Base-by-base conservation (phyloP, 1,284 basidiomycete genomes). In the Puccinia hordei region DNA sequence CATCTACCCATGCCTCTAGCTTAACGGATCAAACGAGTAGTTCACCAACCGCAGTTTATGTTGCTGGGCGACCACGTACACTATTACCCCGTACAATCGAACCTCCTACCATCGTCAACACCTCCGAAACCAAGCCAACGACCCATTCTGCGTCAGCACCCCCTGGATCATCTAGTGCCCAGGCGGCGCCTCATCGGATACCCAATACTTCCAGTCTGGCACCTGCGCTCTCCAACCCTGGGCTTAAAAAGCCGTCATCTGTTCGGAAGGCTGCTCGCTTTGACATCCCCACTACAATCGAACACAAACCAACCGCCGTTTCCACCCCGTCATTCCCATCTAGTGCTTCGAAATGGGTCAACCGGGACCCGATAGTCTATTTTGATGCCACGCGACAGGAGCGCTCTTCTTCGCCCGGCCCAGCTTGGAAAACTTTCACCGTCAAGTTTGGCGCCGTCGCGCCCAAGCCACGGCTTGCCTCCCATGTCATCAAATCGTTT, bases 381-480 rank as follows among this genome's bases (percentile, higher is more conserved):
- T 80, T 69, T 59, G 69, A 80, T 46, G 78, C 66, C 41, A 80
- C 78, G 19, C 66, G 66, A 27, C 53, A 59, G 66, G 55, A 61
- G 55, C 68, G 57, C 22, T 57, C 69, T 27, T 51, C 46, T 15
- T 80, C 78, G 10, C 78, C 78, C 46, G 68, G 57, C 27, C 69
- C 78, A 33, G 78, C 78, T 53, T 80, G 78, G 78, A 80, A 80
- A 73, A 46, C 78, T 4, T 80, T 72, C 55, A 53, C 57, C 13
- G 69, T 80, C 19, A 80, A 80, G 49, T 65, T 80, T 19, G 78
- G 65, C 4, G 9, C 69, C 12, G 59, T 51, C 4, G 73, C 59
- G 30, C 68, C 66, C 27, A 80, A 80, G 44, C 68, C 55, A n/a
- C 66, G 66, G 27, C 46, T 59, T 12, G 30, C 68, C 30, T 57